These are phyloP conservation scores for Alectoria sarmentosa DNA, from an alignment of 495 filamentous ascomycete species.

Conservation along the genomic window DNA sequence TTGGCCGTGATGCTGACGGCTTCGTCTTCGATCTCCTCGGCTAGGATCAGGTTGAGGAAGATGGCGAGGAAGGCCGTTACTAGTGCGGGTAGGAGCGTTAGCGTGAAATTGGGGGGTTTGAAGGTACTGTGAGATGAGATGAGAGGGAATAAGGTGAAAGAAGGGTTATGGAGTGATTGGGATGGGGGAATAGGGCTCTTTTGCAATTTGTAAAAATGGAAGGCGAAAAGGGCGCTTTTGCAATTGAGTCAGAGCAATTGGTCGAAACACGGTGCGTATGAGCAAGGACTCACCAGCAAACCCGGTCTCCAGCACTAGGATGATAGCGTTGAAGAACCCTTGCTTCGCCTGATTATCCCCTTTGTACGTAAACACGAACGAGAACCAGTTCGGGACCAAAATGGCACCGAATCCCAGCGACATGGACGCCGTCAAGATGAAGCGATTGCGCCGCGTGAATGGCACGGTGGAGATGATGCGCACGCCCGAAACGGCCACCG, in stretches of 20 bases:
- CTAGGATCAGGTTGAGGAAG: conserved; percentile 64
- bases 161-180: not conserved
- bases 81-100: not conserved
- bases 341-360: conserved; percentile 64
- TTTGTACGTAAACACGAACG: conserved; percentile 63
- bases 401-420: conserved; percentile 76
- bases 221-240: too few species aligned
- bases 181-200: too few species aligned
- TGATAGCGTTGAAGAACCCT: conserved; percentile 79
- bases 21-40: conserved; percentile 64
- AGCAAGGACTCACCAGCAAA: conserved; percentile 38
- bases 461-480: conserved; percentile 72
- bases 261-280: too few species aligned
- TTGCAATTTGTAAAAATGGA: too few species aligned
- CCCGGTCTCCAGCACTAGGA: conserved; percentile 73
- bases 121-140: too few species aligned
- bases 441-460: conserved; percentile 80
- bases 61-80: conserved; percentile 60
- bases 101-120: too few species aligned
- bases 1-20: conserved; percentile 25
- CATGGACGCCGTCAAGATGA: conserved; percentile 75
- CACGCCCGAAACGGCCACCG: conserved; percentile 80
- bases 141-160: not conserved
- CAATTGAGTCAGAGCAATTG: not conserved
- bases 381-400: conserved; percentile 71